Evolutionary conservation across 2,329 filamentous ascomycete genomes (phyloP).

Genomic region (Drechslerella dactyloides): DNA sequence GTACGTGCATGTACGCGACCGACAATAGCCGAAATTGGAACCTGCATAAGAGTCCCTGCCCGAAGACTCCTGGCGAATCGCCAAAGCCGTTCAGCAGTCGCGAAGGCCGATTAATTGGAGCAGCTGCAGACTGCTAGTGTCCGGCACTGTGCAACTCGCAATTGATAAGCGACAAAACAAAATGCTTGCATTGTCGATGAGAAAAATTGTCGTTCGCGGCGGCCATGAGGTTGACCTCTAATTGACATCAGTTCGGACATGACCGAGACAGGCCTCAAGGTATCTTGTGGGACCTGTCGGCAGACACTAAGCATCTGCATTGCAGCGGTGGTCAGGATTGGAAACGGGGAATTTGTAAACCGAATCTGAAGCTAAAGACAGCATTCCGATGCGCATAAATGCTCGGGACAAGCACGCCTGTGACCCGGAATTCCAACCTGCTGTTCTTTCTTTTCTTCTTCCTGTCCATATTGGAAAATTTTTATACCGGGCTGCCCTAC

Average conservation of each 20-base stretch:
- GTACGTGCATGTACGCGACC: constrained; percentile 23
- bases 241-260: constrained; percentile 28
- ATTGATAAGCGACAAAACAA: constrained; percentile 45
- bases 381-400: constrained; percentile 7
- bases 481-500: constrained; percentile 25
- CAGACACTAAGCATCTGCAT: constrained; percentile 10
- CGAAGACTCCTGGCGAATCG: constrained; percentile 37
- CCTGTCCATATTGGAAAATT: constrained; percentile 5
- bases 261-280: constrained; percentile 22
- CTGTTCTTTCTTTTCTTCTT: neutral
- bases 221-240: neutral
- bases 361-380: constrained; percentile 10
- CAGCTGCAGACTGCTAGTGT: constrained; percentile 4
- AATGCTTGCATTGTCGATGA: constrained; percentile 11
- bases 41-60: constrained; percentile 39
- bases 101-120: constrained; percentile 24
- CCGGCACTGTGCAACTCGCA: constrained; percentile 41
- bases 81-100: constrained; percentile 40
- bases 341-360: constrained; percentile 11
- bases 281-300: neutral
- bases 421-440: constrained; percentile 17
- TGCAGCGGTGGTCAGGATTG: constrained; percentile 33
- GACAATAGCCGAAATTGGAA: constrained; percentile 50
- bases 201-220: neutral
- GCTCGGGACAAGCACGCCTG: constrained; percentile 29